Evolutionary conservation across 208 protist genomes (phyloP).

Genomic region (Blechomonas ayalai): DNA sequence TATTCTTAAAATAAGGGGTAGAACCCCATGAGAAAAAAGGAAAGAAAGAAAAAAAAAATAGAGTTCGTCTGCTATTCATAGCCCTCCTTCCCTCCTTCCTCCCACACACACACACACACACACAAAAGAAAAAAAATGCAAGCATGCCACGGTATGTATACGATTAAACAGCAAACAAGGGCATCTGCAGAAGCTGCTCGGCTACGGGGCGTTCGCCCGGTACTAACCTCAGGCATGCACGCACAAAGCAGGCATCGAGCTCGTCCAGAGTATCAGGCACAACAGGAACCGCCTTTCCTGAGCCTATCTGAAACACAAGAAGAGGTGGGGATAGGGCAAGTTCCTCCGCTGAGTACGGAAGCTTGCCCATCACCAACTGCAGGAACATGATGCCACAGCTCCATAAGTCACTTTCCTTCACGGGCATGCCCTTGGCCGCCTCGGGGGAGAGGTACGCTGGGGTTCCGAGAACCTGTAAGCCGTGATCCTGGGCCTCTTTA

Average conservation of each 20-base stretch:
- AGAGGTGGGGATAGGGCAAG: constrained; percentile 31
- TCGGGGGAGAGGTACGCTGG: constrained; percentile 87
- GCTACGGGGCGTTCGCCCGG: constrained; percentile 46
- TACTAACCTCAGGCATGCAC: constrained; percentile 43
- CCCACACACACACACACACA: not conserved
- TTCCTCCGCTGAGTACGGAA: constrained; percentile 67
- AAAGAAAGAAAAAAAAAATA: constrained; percentile 13
- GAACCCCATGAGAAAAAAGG: constrained; percentile 11
- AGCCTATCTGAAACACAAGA: constrained; percentile 78
- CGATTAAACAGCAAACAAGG: constrained; percentile 56
- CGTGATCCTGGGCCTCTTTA: constrained; percentile 33
- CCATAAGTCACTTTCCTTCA: constrained; percentile 80
- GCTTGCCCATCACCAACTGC: constrained; percentile 69
- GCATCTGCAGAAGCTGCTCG: constrained; percentile 47
- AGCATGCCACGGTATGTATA: constrained; percentile 3
- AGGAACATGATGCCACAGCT: constrained; percentile 84
- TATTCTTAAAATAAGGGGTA: constrained; percentile 1
- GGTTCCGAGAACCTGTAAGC: constrained; percentile 54
- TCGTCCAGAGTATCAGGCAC: constrained; percentile 53
- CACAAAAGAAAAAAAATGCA: constrained; percentile 1
- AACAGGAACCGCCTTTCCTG: constrained; percentile 42
- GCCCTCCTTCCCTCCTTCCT: constrained; percentile 1
- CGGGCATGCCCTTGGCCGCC: constrained; percentile 60
- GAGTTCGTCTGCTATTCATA: constrained; percentile 1
- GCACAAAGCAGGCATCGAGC: constrained; percentile 61